Evolutionary conservation across 2,329 filamentous ascomycete species (phyloP), one percentile per base, ranked within the genome.

Genomic region (Pyrenophora seminiperda): DNA sequence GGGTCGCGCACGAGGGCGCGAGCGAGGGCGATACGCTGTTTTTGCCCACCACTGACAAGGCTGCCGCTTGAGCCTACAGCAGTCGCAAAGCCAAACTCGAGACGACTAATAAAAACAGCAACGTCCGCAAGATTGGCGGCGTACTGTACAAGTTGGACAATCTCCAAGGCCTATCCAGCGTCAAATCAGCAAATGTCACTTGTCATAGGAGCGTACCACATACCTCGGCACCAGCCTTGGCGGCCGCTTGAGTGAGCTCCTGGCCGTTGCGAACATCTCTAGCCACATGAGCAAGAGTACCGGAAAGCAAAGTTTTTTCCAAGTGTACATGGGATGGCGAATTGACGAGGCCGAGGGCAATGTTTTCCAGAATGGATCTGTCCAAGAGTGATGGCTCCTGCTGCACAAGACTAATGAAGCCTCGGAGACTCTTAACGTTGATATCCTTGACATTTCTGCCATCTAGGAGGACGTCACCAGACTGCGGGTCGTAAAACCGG

Each of bases 91-190:
- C 78, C 75, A 59, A 79, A 67, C 39, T 83, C 79, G 1, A 83
- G 77, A 1, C 68, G 72, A 34, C 76, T 72, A 57, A 84, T 84
- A 62, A 85, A 88, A 10, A 62, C 63, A 41, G 77, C 74, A 0
- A 82, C 85, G 67, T 88, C 84, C 0, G 86, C 85, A 20, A 86
- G 74, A 10, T 70, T 73, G 2, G 83, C 79, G 15, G 85, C 81
- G 13, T 61, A 65, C 22, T 76, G 72, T 2, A 82, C 77, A 19
- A 81, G 68, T 19, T 62, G 67, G 22, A 84, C 71, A n/a, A 87
- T 79, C 46, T 84, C 78, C 3, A 41, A 36, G n/a, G 47, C 39
- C 44, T 47, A 29, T 2, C 5, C 3, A 2, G n/a, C 11, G 6
- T 14, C 4, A 13, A 27, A 19, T 42, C 19, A 49, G 30, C 19